Evolutionary conservation across 2,329 filamentous ascomycete genomes (phyloP).

Genomic region (Xylaria sp.): DNA sequence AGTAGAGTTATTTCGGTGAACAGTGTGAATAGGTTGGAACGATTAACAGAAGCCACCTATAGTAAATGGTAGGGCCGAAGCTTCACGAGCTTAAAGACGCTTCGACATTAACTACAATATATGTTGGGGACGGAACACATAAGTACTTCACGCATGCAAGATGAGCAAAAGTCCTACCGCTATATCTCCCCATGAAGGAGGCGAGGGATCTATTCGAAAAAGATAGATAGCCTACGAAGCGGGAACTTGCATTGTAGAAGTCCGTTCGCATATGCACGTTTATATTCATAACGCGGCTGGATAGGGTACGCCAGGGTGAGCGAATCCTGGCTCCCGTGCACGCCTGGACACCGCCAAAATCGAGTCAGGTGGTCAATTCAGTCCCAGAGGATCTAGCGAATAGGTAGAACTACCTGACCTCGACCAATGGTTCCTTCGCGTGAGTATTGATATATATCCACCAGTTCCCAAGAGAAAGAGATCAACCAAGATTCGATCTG

Average conservation of each 20-base stretch:
- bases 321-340: neutral
- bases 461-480: constrained; percentile 2
- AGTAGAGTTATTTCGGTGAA: neutral
- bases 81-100: neutral
- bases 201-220: neutral
- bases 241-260: constrained; percentile 10
- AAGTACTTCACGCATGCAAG: constrained; percentile 2
- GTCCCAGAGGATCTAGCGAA: neutral
- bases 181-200: neutral
- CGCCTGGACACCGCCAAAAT: neutral
- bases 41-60: neutral
- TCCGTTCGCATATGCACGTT: constrained; percentile 17
- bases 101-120: neutral
- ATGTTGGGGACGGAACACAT: neutral
- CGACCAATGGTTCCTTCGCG: neutral
- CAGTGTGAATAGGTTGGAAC: neutral
- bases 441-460: neutral
- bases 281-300: neutral
- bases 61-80: neutral
- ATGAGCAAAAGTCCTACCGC: neutral
- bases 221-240: neutral
- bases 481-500: constrained; percentile 20
- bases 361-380: neutral
- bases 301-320: neutral
- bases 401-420: constrained; percentile 6